These are phyloP conservation scores for Cutaneotrichosporon sp. DNA, from an alignment of 1,284 basidiomycete genomes.

Conservation along the genomic window DNA sequence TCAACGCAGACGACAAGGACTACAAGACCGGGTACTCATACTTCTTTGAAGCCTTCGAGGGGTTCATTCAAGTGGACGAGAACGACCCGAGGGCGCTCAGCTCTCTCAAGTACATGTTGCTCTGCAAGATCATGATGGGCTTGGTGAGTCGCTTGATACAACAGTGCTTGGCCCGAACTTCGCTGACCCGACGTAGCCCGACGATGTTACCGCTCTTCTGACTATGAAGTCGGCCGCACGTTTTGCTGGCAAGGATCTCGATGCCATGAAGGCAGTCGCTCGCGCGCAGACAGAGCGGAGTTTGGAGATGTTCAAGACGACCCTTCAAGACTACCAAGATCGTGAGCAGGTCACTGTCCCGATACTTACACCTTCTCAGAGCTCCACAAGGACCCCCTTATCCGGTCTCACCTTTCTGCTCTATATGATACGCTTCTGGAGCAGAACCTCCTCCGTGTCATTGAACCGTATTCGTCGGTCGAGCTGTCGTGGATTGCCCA, in stretches of 20 bases:
- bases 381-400: constrained; percentile 88
- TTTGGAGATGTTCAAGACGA: constrained; percentile 83
- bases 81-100: constrained; percentile 62
- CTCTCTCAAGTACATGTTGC: constrained; percentile 94
- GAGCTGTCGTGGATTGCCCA: constrained; percentile 89
- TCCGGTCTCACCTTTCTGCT: constrained; percentile 87
- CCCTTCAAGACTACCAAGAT: constrained; percentile 81
- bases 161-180: too few relatives aligned
- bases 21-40: constrained; percentile 97
- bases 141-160: constrained; percentile 73
- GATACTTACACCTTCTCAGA: constrained; percentile 58
- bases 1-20: constrained; percentile 97
- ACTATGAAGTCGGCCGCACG: constrained; percentile 84
- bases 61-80: constrained; percentile 64
- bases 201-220: constrained; percentile 85
- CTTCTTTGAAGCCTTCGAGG: constrained; percentile 97
- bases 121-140: constrained; percentile 98
- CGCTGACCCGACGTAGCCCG: too few relatives aligned
- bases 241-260: constrained; percentile 77
- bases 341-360: constrained; percentile 57
- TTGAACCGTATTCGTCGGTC: constrained; percentile 91
- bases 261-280: constrained; percentile 93
- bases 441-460: constrained; percentile 90
- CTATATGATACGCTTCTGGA: constrained; percentile 94
- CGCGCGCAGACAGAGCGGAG: constrained; percentile 90